A percentile compares a stretch with the other conserved stretches of the same genome.
These are phyloP conservation scores for Fusarium sp. DNA, from an alignment of 2,329 filamentous ascomycete genomes.

Conservation along the genomic window DNA sequence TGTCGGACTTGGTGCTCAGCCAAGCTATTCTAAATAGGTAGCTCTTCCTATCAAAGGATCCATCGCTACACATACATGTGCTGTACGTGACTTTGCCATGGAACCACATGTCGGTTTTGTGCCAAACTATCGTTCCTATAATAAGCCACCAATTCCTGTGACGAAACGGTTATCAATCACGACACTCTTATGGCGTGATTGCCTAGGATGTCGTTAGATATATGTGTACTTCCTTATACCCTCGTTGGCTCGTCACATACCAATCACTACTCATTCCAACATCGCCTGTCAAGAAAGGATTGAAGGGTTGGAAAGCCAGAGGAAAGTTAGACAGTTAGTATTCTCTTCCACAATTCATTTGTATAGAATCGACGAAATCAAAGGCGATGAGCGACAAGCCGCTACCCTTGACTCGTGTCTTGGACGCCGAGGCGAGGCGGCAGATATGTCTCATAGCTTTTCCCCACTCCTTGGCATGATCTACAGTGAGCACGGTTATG, in stretches of 20 bases:
- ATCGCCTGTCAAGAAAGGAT: not conserved
- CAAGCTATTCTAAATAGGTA: not conserved
- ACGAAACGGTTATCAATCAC: not conserved
- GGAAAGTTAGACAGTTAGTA: not conserved
- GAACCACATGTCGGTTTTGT: too few relatives aligned
- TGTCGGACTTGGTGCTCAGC: not conserved
- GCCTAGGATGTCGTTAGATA: not conserved
- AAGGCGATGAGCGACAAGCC: too few relatives aligned
- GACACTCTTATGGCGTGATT: not conserved
- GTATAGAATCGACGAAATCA: too few relatives aligned
- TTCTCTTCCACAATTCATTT: too few relatives aligned
- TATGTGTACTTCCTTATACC: not conserved
- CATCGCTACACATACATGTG: too few relatives aligned
- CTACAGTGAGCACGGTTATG: not conserved
- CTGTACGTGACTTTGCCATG: too few relatives aligned
- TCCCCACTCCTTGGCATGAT: constrained; percentile 9
- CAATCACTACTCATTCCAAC: constrained; percentile 3
- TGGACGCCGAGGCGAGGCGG: constrained; percentile 1
- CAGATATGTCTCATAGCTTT: constrained; percentile 16
- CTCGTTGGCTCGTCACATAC: constrained; percentile 7
- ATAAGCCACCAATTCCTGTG: too few relatives aligned
- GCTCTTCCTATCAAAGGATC: too few relatives aligned
- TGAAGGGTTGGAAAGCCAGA: not conserved
- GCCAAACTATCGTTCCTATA: too few relatives aligned
- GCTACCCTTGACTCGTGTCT: too few relatives aligned